phyloP scores from a whole-genome alignment of 805 yeast genomes.

The Kuraishia floccosa region DNA sequence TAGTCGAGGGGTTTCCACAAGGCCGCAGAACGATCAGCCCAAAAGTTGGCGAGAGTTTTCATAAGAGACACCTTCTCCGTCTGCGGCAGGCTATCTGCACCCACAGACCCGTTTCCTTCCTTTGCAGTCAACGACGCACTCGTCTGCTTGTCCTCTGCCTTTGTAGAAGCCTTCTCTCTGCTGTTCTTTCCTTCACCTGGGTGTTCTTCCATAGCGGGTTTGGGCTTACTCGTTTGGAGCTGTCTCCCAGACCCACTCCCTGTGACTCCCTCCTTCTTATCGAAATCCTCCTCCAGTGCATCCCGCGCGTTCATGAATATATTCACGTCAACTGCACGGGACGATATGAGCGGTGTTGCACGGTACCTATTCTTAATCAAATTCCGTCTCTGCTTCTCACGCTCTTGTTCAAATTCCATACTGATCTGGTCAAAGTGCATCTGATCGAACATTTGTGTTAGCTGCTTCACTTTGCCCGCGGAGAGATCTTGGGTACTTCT shows the following conservation, averaged over 20 bases:
- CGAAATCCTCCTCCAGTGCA: constrained; percentile 49
- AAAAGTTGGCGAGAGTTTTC: constrained; percentile 77
- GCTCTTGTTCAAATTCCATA: constrained; percentile 75
- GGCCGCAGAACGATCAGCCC: constrained; percentile 96
- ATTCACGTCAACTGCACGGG: constrained; percentile 86
- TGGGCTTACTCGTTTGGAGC: no score
- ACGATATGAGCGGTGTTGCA: constrained; percentile 59
- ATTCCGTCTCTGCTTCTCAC: constrained; percentile 67
- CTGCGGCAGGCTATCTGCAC: constrained; percentile 14
- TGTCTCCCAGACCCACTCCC: neutral
- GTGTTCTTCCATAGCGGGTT: neutral
- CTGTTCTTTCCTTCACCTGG: constrained; percentile 1
- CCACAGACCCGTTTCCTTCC: no score
- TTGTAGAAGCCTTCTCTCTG: constrained; percentile 1
- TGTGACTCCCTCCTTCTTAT: neutral
- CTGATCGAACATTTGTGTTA: constrained; percentile 59
- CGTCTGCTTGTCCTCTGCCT: constrained; percentile 5
- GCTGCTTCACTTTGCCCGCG: constrained; percentile 47
- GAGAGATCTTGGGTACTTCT: no score
- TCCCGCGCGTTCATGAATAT: constrained; percentile 82
- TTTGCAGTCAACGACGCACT: neutral
- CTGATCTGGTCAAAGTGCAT: constrained; percentile 75
- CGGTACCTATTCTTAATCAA: constrained; percentile 44
- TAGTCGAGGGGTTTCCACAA: constrained; percentile 89
- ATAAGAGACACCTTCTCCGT: constrained; percentile 70